Evolutionary conservation across 805 yeast genomes (phyloP), one percentile per base, ranked within the genome.

Genomic region (Wickerhamiella domercqiae): DNA sequence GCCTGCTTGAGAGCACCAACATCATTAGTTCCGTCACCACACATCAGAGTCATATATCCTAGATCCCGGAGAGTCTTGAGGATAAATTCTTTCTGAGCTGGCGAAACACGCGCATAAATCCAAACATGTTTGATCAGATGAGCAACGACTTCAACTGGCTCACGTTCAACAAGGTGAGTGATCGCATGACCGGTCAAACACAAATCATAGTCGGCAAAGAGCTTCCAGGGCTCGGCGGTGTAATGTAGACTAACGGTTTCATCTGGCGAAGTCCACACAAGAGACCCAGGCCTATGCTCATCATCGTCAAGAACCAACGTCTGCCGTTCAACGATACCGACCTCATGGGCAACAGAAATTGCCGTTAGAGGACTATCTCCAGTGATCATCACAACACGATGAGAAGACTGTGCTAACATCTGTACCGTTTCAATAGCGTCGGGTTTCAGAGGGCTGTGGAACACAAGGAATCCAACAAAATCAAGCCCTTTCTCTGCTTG

Each of bases 21-120:
- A 66, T 90, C 98, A 56, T 90, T 90, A n/a, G 98, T 90, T 62
- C 98, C 98, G 62, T 90, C 98, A 67, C 98, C 98, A 62, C 98
- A 90, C 98, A 90, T 90, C 51, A 90, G 69, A 18, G 97, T 90
- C 54, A 73, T 78, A 61, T 87, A 90, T 19, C 95, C 95, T 56
- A 82, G 69, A 44, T 73, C 76, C 59, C 87, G 90, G 57, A 82
- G 71, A 28, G 84, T 71, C 44, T 75, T 77, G 52, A 90, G 67
- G 50, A 90, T 75, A 48, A 78, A 83, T 61, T 90, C 98, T 62
- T 90, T 90, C 63, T 90, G 98, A 19, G 78, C 54, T 29, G 98
- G 98, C 5, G 97, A 87, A 22, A 90, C 97, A 63, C 98, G 78
- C 32, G 98, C 96, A 55, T 82, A 90, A 34, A 90, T 81, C 96